Percentiles rank a stretch among this genome's conserved stretches.
Evolutionary conservation across 805 yeast species (phyloP).

Genomic region (Metschnikowia lachancei): DNA sequence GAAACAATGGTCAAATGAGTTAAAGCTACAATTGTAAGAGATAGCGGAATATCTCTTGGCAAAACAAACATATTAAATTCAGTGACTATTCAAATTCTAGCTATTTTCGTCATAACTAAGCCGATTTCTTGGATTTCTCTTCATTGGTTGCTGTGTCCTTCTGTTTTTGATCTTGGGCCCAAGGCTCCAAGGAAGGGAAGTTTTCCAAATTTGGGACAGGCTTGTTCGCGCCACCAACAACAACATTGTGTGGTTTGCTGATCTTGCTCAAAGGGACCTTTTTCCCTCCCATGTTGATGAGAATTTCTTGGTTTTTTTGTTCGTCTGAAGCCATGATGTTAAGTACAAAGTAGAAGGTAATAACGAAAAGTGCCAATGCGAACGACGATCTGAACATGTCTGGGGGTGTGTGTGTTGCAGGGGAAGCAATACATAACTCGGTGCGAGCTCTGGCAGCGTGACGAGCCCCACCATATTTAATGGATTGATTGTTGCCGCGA

Average conservation of each 20-base stretch:
- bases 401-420: conserved; percentile 12
- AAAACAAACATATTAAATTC: background rate
- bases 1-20: background rate
- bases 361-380: conserved; percentile 11
- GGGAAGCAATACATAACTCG: conserved; percentile 6
- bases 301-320: conserved; percentile 16
- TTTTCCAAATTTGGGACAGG: conserved; percentile 18
- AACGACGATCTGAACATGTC: conserved; percentile 14
- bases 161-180: conserved; percentile 11
- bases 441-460: conserved; percentile 11
- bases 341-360: conserved; percentile 11
- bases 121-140: conserved; percentile 1
- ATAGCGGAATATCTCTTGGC: too few species aligned
- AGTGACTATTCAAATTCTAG: background rate
- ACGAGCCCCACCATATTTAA: conserved; percentile 10
- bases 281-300: conserved; percentile 35
- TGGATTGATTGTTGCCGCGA: conserved; percentile 3
- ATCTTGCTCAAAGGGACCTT: conserved; percentile 36
- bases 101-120: background rate
- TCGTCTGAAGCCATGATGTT: conserved; percentile 14
- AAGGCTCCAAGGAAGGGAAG: conserved; percentile 20
- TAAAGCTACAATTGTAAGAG: background rate
- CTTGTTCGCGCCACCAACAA: conserved; percentile 19
- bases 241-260: conserved; percentile 38
- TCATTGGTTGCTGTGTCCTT: conserved; percentile 5